Evolutionary conservation across 2,329 filamentous ascomycete genomes (phyloP).

Genomic region (Talaromyces sp.): DNA sequence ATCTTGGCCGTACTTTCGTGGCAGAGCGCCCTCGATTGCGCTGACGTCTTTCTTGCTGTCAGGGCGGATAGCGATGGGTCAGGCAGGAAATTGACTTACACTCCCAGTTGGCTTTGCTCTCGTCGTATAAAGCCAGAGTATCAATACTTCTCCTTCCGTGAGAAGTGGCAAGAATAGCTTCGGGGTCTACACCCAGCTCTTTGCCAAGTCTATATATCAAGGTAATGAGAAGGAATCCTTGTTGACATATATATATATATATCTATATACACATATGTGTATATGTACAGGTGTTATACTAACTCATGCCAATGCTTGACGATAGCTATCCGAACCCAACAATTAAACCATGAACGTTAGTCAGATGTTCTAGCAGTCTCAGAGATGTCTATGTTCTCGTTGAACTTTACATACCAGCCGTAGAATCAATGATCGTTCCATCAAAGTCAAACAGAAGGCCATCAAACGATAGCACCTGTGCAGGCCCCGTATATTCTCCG

Average conservation of each 20-base stretch:
- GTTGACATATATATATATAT: slow-evolving; percentile 1
- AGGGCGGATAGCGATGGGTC: not conserved
- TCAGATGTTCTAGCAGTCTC: not conserved
- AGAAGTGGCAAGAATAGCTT: slow-evolving; percentile 81
- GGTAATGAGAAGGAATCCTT: not conserved
- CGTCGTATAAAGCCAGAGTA: slow-evolving; percentile 72
- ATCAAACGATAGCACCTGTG: slow-evolving; percentile 41
- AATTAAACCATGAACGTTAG: not conserved
- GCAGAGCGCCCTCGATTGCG: slow-evolving; percentile 74
- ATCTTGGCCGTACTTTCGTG: slow-evolving; percentile 71
- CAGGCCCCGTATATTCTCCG: slow-evolving; percentile 42
- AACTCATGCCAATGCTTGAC: slow-evolving; percentile 64
- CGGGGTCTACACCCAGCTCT: slow-evolving; percentile 81
- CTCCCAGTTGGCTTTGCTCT: slow-evolving; percentile 87
- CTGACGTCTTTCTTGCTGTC: slow-evolving; percentile 62
- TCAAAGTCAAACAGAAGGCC: slow-evolving; percentile 51
- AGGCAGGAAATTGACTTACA: slow-evolving; percentile 58
- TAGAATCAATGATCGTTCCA: slow-evolving; percentile 50
- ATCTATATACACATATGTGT: not conserved
- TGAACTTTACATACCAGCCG: slow-evolving; percentile 36
- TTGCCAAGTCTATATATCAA: slow-evolving; percentile 52
- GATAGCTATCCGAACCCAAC: slow-evolving; percentile 49
- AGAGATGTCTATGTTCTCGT: not conserved
- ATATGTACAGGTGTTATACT: slow-evolving; percentile 28
- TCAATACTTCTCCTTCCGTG: slow-evolving; percentile 91